Evolutionary conservation across 2,329 filamentous ascomycete species (phyloP), one percentile per base, ranked within the genome.

Genomic region (Clonostachys rhizophaga): DNA sequence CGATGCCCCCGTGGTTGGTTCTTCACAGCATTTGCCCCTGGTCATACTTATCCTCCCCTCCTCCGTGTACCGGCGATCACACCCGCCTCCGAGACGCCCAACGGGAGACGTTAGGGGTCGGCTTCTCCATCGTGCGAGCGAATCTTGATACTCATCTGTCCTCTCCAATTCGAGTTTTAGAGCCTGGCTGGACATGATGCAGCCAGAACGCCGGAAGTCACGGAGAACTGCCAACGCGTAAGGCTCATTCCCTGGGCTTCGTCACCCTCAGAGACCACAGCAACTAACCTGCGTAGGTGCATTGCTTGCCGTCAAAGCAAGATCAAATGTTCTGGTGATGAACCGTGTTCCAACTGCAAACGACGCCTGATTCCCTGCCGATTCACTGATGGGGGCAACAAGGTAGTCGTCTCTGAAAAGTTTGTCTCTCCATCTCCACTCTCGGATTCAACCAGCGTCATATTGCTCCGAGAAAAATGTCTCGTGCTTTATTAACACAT

Each of bases 291-390:
- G n/a, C 20, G 40, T 42, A 65, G 62, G 7, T 65, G 62, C 40
- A 47, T 59, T 43, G 48, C 57, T 3, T 65, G 63, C 44, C 59
- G 63, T 6, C 58, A 63, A 33, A 63, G 62, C 48, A 65, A 65
- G 50, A 63, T 65, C 33, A 65, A 65, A 52, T 65, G 63, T 18
- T 63, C 62, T 3, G 63, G 63, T n/a, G 49, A 56, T 5, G 55
- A 64, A 8, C 63, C 63, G 6, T 65, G 63, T 36, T 49, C 53
- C 24, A 65, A 63, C 9, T 65, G 63, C 40, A 55, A 56, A 35
- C 55, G 63, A 6, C 63, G 63, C 1, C 42, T 48, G 2, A 45
- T 65, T 2, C 50, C 51, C 20, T 69, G 66, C 44, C 58, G 48
- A 6, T 69, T 67, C 35, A 51, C 54, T 4, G 62, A 65, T 6